Conservation (phyloP, 2,329 filamentous ascomycete genomes). For the Diaporthe amygdali region DNA sequence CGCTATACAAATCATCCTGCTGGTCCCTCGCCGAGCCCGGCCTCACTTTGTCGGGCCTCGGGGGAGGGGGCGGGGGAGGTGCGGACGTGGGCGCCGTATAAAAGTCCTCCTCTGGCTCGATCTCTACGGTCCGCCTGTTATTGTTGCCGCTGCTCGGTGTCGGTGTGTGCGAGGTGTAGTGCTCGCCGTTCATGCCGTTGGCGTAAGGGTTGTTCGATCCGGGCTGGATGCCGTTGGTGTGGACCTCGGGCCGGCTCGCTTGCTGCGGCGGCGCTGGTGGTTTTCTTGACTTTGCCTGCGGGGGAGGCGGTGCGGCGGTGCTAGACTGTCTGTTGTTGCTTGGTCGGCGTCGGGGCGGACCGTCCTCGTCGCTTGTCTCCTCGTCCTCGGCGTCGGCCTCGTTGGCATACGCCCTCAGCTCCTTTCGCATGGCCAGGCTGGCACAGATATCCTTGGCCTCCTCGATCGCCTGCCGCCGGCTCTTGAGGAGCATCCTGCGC, state of each 20-base stretch:
- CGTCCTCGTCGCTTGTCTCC: conserved; percentile 23
- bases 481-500: conserved; percentile 51
- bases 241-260: conserved; percentile 1
- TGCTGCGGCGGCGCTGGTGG: background rate
- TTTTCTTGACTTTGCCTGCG: background rate
- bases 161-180: conserved; percentile 15
- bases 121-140: conserved; percentile 22
- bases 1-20: conserved; percentile 22
- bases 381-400: conserved; percentile 37
- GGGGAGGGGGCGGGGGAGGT: conserved; percentile 35
- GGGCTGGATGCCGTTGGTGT: conserved; percentile 2
- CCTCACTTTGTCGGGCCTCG: conserved; percentile 39
- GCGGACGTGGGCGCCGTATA: conserved; percentile 28
- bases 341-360: background rate
- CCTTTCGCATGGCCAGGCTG: conserved; percentile 57
- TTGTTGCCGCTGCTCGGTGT: background rate
- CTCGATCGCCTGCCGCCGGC: conserved; percentile 55
- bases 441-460: conserved; percentile 56
- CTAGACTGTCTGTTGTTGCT: background rate
- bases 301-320: background rate
- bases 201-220: conserved; percentile 17
- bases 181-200: conserved; percentile 15
- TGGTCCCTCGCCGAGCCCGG: conserved; percentile 18
- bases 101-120: conserved; percentile 28
- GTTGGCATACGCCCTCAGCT: conserved; percentile 42